These are phyloP conservation scores for Sporothrix curviconia DNA, from an alignment of 2,329 filamentous ascomycete genomes.

Conservation along the genomic window DNA sequence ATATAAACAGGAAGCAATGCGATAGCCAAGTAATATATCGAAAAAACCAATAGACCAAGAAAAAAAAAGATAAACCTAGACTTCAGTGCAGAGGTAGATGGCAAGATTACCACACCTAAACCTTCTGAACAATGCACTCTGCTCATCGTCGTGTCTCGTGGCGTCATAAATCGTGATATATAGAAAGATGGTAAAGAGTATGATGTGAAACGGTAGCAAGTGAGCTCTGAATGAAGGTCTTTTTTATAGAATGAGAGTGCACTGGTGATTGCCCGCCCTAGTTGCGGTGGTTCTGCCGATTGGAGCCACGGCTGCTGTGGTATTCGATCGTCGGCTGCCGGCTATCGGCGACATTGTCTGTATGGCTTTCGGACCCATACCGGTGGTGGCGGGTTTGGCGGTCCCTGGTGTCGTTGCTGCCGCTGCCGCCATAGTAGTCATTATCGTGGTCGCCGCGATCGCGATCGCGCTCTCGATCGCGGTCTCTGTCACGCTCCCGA, in stretches of 20 bases:
- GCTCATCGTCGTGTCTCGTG: too few species aligned
- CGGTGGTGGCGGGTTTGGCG: constrained; percentile 14
- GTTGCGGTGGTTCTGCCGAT: constrained; percentile 14
- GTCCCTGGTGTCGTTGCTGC: constrained; percentile 9
- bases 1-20: background rate
- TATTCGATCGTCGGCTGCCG: constrained; percentile 14
- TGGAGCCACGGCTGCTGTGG: constrained; percentile 11
- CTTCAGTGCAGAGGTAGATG: too few species aligned
- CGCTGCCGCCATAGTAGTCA: constrained; percentile 19
- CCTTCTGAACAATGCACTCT: background rate
- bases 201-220: too few species aligned
- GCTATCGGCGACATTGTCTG: background rate
- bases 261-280: background rate
- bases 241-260: too few species aligned
- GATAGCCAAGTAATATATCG: background rate
- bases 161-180: background rate
- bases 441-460: constrained; percentile 24
- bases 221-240: too few species aligned
- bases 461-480: constrained; percentile 23
- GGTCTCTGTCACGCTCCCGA: constrained; percentile 10
- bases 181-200: background rate
- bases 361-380: constrained; percentile 11
- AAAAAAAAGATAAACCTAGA: too few species aligned
- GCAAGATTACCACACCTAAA: too few species aligned
- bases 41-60: background rate